These are phyloP conservation scores for Jaenimonas drosophilae DNA, from an alignment of 208 protist species.

Conservation along the genomic window DNA sequence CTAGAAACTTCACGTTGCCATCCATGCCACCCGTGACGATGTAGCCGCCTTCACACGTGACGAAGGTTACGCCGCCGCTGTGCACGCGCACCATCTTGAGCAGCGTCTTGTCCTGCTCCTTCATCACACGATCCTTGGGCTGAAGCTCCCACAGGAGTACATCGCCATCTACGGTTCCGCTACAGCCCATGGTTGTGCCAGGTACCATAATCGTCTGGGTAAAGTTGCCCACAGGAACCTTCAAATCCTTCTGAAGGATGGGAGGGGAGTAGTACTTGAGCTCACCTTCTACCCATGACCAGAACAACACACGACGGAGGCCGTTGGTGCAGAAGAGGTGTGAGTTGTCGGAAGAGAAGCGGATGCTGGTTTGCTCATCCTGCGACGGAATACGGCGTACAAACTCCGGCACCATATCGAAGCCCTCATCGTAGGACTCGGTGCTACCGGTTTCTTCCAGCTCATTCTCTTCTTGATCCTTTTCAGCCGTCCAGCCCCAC, in stretches of 20 bases:
- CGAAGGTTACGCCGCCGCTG: slow-evolving; percentile 63
- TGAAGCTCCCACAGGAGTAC: slow-evolving; percentile 86
- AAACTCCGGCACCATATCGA: slow-evolving; percentile 40
- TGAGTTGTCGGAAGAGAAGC: slow-evolving; percentile 70
- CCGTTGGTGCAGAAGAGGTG: slow-evolving; percentile 88
- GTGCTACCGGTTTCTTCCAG: slow-evolving; percentile 6
- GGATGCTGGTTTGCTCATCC: slow-evolving; percentile 82
- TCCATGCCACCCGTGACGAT: slow-evolving; percentile 92
- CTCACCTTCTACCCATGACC: slow-evolving; percentile 66
- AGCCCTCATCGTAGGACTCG: background rate
- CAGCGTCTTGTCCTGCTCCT: slow-evolving; percentile 84
- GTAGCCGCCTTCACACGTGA: slow-evolving; percentile 61
- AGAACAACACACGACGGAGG: slow-evolving; percentile 84
- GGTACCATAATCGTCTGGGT: slow-evolving; percentile 86
- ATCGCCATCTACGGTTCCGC: slow-evolving; percentile 89
- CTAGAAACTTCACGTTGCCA: slow-evolving; percentile 92
- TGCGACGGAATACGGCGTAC: slow-evolving; percentile 59
- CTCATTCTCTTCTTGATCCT: slow-evolving; percentile 8
- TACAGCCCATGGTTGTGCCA: slow-evolving; percentile 76
- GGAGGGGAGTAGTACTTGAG: slow-evolving; percentile 89
- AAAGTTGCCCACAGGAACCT: slow-evolving; percentile 82
- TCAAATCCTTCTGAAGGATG: slow-evolving; percentile 60
- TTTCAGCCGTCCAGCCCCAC: slow-evolving; percentile 83
- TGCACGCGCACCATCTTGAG: slow-evolving; percentile 91
- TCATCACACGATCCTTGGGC: slow-evolving; percentile 61